phyloP scores from a whole-genome alignment of 2,329 filamentous ascomycete species.

The Lizonia empirigonia region DNA sequence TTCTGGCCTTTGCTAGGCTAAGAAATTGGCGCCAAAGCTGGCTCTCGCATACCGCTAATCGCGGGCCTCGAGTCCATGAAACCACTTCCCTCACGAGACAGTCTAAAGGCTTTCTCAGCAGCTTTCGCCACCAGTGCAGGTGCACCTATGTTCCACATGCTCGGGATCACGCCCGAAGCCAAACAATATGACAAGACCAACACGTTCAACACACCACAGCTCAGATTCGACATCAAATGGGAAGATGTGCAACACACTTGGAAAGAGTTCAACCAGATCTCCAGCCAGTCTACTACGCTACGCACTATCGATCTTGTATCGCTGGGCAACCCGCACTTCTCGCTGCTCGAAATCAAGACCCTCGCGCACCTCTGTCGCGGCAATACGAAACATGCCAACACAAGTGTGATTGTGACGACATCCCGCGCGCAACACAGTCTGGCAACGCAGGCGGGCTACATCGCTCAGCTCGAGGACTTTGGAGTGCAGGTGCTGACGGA shows the following conservation, averaged over 20 bases:
- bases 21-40: slow-evolving; percentile 39
- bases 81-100: slow-evolving; percentile 23
- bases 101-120: slow-evolving; percentile 54
- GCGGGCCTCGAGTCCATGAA: slow-evolving; percentile 38
- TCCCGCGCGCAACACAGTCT: slow-evolving; percentile 24
- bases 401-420: slow-evolving; percentile 11
- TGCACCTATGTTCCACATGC: slow-evolving; percentile 55
- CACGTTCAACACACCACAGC: not conserved
- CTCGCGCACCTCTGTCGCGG: slow-evolving; percentile 41
- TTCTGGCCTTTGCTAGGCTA: slow-evolving; percentile 52
- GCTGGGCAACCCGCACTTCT: slow-evolving; percentile 56
- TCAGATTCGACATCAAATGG: not conserved
- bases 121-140: slow-evolving; percentile 53
- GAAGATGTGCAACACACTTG: not conserved
- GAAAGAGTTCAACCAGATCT: not conserved
- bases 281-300: not conserved
- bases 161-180: slow-evolving; percentile 50
- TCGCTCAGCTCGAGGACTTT: slow-evolving; percentile 43
- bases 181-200: not conserved
- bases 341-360: slow-evolving; percentile 44
- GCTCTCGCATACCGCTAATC: slow-evolving; percentile 45
- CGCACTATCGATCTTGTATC: slow-evolving; percentile 48
- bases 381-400: slow-evolving; percentile 22
- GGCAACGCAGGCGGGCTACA: slow-evolving; percentile 37
- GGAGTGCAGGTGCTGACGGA: slow-evolving; percentile 52